These are phyloP conservation scores for Gloeophyllum trabeum DNA, from an alignment of 768 basidiomycete species.

Conservation along the genomic window DNA sequence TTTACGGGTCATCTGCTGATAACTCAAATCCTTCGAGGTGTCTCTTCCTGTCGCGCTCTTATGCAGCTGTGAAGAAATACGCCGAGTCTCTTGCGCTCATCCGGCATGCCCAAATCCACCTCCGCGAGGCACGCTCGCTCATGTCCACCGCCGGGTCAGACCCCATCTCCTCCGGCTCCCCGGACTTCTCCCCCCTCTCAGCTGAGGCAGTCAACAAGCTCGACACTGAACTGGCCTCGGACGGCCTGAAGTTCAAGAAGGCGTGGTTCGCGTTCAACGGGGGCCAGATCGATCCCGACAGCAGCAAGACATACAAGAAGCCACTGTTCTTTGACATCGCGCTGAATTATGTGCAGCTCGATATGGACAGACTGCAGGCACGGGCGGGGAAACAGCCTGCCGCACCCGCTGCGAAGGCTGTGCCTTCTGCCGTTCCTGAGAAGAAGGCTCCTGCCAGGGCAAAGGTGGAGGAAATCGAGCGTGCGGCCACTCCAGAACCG, in stretches of 20 bases:
- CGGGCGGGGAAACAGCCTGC: conserved; percentile 51
- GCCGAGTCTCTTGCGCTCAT: conserved; percentile 62
- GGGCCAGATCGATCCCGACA: conserved; percentile 31
- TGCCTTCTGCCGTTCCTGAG: conserved; percentile 19
- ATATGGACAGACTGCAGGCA: conserved; percentile 66
- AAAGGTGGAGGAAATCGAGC: conserved; percentile 40
- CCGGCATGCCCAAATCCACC: conserved; percentile 59
- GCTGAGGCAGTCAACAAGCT: conserved; percentile 32
- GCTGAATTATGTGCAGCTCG: conserved; percentile 82
- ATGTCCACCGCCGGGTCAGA: conserved; percentile 37
- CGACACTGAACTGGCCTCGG: conserved; percentile 36
- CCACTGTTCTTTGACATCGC: conserved; percentile 92
- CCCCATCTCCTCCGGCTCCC: conserved; percentile 27
- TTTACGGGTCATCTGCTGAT: too few species aligned
- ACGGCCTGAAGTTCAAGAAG: conserved; percentile 44
- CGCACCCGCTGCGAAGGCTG: conserved; percentile 11
- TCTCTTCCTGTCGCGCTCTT: conserved; percentile 67
- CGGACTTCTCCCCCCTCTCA: conserved; percentile 47
- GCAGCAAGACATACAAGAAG: conserved; percentile 53
- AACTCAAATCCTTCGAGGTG: conserved; percentile 54
- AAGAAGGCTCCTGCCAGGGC: conserved; percentile 41
- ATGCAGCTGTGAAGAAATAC: conserved; percentile 57
- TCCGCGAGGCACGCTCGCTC: conserved; percentile 58
- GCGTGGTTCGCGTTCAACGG: conserved; percentile 78
- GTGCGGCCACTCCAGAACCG: conserved; percentile 40